Conservation (phyloP, 768 basidiomycete genomes). For the Lanmaoa rubissima region DNA sequence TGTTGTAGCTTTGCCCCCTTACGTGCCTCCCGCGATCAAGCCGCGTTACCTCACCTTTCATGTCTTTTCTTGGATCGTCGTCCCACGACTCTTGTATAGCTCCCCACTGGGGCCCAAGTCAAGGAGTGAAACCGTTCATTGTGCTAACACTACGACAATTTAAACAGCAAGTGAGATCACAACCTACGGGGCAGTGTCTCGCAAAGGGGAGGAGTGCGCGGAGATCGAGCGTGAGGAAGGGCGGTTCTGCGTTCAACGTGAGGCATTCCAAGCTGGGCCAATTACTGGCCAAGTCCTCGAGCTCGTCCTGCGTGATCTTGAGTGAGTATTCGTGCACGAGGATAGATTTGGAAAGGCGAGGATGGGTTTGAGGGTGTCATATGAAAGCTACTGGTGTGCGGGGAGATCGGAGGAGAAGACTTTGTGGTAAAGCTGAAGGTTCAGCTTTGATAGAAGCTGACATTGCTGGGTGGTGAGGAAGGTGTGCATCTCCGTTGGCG, state of each 20-base stretch:
- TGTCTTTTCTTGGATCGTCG: neutral
- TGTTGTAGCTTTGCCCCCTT: neutral
- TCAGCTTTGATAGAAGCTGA: constrained; percentile 44
- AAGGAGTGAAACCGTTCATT: no score
- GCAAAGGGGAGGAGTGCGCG: constrained; percentile 41
- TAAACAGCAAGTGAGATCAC: no score
- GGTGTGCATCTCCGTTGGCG: constrained; percentile 39
- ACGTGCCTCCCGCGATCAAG: neutral
- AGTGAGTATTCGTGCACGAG: constrained; percentile 31
- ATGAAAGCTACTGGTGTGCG: constrained; percentile 31
- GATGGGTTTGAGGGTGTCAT: constrained; percentile 38
- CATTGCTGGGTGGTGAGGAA: constrained; percentile 49
- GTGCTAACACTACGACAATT: no score
- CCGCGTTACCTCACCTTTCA: no score
- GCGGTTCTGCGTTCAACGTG: constrained; percentile 48
- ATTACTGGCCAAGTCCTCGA: constrained; percentile 43
- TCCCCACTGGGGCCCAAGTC: no score
- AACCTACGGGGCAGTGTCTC: constrained; percentile 38
- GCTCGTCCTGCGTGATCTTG: constrained; percentile 38
- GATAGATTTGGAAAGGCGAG: constrained; percentile 28
- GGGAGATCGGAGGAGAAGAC: constrained; percentile 11
- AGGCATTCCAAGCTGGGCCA: constrained; percentile 47
- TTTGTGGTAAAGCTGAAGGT: constrained; percentile 34
- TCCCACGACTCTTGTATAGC: no score
- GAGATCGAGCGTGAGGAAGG: constrained; percentile 37